These are phyloP conservation scores for Taphrina deformans DNA, from an alignment of 1,139 yeast genomes.

Conservation along the genomic window DNA sequence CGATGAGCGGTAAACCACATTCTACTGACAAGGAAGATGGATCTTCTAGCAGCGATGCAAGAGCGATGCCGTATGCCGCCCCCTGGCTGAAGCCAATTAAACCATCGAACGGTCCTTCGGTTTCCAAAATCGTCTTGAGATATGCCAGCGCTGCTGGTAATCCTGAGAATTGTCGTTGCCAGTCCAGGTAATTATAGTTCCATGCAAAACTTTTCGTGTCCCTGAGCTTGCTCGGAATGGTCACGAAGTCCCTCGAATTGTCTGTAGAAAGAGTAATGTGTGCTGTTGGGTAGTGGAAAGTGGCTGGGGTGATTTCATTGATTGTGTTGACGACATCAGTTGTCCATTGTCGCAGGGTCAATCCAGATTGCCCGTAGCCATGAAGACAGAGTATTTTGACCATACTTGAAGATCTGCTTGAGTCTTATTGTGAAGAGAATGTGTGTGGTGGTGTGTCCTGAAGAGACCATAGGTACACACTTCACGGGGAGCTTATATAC, in stretches of 20 bases:
- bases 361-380: conserved; percentile 29
- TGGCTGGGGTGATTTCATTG: conserved; percentile 5
- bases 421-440: no score
- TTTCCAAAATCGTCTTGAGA: conserved; percentile 45
- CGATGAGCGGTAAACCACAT: conserved; percentile 23
- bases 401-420: background rate
- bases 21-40: background rate
- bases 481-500: background rate
- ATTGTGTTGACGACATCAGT: background rate
- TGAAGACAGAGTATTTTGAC: conserved; percentile 28
- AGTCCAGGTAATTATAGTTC: conserved; percentile 30
- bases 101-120: conserved; percentile 86
- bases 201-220: conserved; percentile 22
- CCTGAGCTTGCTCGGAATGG: conserved; percentile 23
- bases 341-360: conserved; percentile 14
- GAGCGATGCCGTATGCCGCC: conserved; percentile 67
- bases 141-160: conserved; percentile 11
- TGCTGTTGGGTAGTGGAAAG: conserved; percentile 26
- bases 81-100: conserved; percentile 92
- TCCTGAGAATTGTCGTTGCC: conserved; percentile 32
- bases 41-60: conserved; percentile 31
- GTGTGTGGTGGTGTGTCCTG: background rate
- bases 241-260: conserved; percentile 21
- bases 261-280: conserved; percentile 18
- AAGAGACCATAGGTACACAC: background rate